Conservation (phyloP, 257 asterid genomes). For the Lavandula angustifolia region DNA sequence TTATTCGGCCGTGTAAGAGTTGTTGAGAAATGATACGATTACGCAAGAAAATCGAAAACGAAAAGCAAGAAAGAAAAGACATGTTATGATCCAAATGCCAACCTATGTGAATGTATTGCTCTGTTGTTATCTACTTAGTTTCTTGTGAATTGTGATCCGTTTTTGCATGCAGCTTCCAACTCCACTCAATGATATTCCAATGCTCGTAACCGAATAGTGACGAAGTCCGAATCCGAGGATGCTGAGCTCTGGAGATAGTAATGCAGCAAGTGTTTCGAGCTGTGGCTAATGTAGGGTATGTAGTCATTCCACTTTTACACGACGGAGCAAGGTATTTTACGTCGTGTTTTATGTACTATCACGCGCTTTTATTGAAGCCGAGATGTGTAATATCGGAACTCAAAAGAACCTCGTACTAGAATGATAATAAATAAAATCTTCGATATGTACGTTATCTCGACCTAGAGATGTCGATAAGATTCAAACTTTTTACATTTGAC, state of each 20-base stretch:
- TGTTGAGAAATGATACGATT: too few species aligned
- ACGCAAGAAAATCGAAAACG: too few species aligned
- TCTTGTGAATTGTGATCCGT: too few species aligned
- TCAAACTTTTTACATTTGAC: too few species aligned
- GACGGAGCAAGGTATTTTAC: background rate
- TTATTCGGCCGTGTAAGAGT: too few species aligned
- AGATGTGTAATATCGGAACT: background rate
- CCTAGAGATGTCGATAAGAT: too few species aligned
- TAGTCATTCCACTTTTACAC: conserved; percentile 9
- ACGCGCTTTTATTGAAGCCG: conserved; percentile 8
- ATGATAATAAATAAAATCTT: conserved; percentile 16
- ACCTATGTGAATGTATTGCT: too few species aligned
- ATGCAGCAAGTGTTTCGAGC: background rate
- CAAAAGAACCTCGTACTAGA: conserved; percentile 14
- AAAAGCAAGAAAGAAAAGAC: too few species aligned
- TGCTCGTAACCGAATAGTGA: conserved; percentile 56
- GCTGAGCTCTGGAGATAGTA: background rate
- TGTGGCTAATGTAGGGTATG: background rate
- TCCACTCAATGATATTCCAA: conserved; percentile 45
- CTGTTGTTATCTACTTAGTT: too few species aligned
- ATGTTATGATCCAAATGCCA: too few species aligned
- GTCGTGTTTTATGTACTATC: conserved; percentile 11
- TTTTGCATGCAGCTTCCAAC: conserved; percentile 42
- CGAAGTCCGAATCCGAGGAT: background rate
- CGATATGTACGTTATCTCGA: background rate